Evolutionary conservation across 257 asterid species (phyloP), one percentile per base, ranked within the genome.

Genomic region (Solanum sitiens): DNA sequence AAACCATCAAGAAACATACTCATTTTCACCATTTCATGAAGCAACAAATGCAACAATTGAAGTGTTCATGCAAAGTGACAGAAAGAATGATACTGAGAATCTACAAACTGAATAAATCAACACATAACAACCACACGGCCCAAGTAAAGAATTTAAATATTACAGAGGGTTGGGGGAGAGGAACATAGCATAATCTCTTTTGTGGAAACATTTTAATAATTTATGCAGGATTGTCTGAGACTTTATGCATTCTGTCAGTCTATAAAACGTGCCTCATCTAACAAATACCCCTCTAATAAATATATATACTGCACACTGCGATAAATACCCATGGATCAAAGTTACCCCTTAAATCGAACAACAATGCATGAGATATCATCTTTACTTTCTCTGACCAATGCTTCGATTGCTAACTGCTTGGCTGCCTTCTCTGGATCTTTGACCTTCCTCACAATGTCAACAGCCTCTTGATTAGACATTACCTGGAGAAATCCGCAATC

Each of bases 291-390:
- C 86, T 61, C 90, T 53, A 65, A 90, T 87, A 88, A 91, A 91
- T 91, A 91, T 87, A 87, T 75, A 86, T 89, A 83, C 89, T 85
- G 79, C 90, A 67, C 83, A 83, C 59, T 40, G 45, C 12, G 89
- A 86, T 4, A 53, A 79, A 9, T 50, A 30, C 53, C 32, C 71
- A 9, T 32, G 10, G n/a, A 74, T 75, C 30, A 23, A 39, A 39
- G 37, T 88, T 88, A 90, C 87, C 87, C 90, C 90, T 89, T 90
- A 92, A 95, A 96, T 13, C 95, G 96, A 86, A 96, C 93, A 25
- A 96, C 98, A 15, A 96, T 89, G 98, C 98, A 95, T 30, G 99
- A 95, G 83, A 96, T 95, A 80, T 96, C 99, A 15, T 96, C 99
- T 93, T 94, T 95, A 82, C 99, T 96, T 40, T 96, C 98, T 90